phyloP scores from a whole-genome alignment of 352 stramenopile genomes.

The Plasmopara viticola region DNA sequence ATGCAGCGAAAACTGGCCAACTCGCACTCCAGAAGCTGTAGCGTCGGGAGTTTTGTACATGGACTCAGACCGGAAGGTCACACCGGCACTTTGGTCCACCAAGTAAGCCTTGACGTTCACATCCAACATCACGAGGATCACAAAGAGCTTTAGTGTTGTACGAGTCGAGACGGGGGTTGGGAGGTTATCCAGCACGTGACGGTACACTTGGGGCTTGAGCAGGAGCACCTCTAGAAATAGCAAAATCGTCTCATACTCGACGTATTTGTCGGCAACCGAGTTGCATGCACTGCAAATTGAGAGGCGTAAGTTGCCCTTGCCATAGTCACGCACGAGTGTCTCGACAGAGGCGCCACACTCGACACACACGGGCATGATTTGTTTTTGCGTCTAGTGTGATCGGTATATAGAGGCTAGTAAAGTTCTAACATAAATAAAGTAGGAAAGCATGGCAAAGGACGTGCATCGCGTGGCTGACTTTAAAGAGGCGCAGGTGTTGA shows the following conservation, averaged over 20 bases:
- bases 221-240: constrained; percentile 84
- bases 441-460: constrained; percentile 48
- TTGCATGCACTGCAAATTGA: constrained; percentile 68
- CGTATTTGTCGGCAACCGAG: constrained; percentile 77
- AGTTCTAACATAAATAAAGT: not conserved
- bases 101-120: constrained; percentile 85
- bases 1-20: constrained; percentile 75
- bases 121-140: constrained; percentile 77
- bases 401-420: too few relatives aligned
- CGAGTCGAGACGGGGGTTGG: constrained; percentile 33
- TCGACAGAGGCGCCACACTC: constrained; percentile 61
- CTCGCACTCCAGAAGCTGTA: constrained; percentile 42
- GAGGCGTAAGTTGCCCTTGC: constrained; percentile 79
- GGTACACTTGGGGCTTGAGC: constrained; percentile 79
- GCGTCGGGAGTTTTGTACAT: constrained; percentile 36
- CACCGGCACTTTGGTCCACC: constrained; percentile 54
- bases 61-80: constrained; percentile 50
- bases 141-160: constrained; percentile 67
- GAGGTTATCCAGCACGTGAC: constrained; percentile 81
- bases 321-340: constrained; percentile 75
- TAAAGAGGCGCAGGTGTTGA: constrained; percentile 24
- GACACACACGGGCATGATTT: constrained; percentile 50
- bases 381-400: not conserved
- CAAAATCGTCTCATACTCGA: constrained; percentile 82
- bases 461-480: constrained; percentile 26